A percentile compares a stretch with the other conserved stretches of the same genome.
Evolutionary conservation across 768 basidiomycete genomes (phyloP).

Genomic region (Mycena olivaceomarginata): DNA sequence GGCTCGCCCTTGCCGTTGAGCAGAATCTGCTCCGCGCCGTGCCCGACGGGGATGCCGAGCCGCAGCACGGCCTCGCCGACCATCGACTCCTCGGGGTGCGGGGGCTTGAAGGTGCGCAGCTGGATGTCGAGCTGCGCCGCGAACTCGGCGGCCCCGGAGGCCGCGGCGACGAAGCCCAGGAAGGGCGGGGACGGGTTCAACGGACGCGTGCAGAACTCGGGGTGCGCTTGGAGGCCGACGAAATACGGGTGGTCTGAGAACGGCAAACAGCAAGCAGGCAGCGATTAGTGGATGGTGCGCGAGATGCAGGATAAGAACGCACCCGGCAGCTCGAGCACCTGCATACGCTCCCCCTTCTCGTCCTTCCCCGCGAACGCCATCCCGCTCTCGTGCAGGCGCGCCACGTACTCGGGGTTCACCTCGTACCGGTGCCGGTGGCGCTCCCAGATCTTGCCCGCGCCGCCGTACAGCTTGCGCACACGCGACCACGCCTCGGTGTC

Average conservation of each 20-base stretch:
- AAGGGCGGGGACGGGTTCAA: conserved; percentile 98
- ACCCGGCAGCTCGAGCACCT: conserved; percentile 93
- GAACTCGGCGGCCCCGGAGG: conserved; percentile 72
- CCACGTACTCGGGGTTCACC: conserved; percentile 93
- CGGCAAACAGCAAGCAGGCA: neutral
- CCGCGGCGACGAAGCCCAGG: conserved; percentile 95
- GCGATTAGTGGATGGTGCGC: conserved; percentile 5
- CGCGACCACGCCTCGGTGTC: conserved; percentile 83
- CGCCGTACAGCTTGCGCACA: conserved; percentile 88
- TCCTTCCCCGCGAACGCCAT: conserved; percentile 87
- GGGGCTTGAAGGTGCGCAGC: conserved; percentile 76
- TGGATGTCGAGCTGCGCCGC: conserved; percentile 86
- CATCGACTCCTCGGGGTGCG: conserved; percentile 87
- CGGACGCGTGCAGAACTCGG: conserved; percentile 98
- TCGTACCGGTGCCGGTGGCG: conserved; percentile 97
- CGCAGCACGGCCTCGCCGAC: conserved; percentile 75
- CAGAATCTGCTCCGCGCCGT: conserved; percentile 32
- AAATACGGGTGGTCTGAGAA: conserved; percentile 93
- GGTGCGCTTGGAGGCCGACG: conserved; percentile 95
- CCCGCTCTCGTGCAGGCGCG: conserved; percentile 81
- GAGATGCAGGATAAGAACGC: conserved; percentile 50
- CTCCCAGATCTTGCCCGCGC: conserved; percentile 92
- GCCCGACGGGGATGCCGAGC: conserved; percentile 36
- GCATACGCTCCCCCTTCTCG: conserved; percentile 98
- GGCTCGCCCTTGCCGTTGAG: conserved; percentile 28